These are phyloP conservation scores for Rubia tinctorum DNA, from an alignment of 305 asterid genomes.

Conservation along the genomic window DNA sequence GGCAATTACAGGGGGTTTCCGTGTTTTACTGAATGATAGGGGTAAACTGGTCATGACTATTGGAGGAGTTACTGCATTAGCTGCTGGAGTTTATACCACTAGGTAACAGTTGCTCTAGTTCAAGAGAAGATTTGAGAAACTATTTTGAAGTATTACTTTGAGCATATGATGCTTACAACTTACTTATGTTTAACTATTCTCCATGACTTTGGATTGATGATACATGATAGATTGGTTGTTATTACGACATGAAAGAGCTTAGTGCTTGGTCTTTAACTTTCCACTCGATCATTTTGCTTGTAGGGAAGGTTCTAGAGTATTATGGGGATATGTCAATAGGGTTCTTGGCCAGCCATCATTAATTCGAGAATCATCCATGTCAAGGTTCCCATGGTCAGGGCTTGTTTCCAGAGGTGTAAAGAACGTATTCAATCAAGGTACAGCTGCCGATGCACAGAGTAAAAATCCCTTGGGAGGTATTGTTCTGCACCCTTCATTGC, in stretches of 20 bases:
- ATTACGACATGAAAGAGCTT: not conserved
- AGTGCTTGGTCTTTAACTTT: slow-evolving; percentile 1
- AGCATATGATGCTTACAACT: not conserved
- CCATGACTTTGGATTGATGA: not conserved
- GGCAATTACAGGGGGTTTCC: slow-evolving; percentile 51
- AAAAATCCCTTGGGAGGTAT: slow-evolving; percentile 63
- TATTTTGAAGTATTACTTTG: not conserved
- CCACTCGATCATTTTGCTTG: slow-evolving; percentile 17
- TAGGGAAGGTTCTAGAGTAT: slow-evolving; percentile 99
- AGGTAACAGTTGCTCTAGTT: slow-evolving; percentile 37
- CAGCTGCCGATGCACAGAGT: slow-evolving; percentile 47
- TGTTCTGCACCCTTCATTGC: slow-evolving; percentile 85
- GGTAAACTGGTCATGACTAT: slow-evolving; percentile 80
- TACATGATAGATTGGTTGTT: too few species aligned
- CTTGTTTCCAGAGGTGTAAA: slow-evolving; percentile 54
- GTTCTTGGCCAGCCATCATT: slow-evolving; percentile 98
- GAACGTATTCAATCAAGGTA: slow-evolving; percentile 43
- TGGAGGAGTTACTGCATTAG: slow-evolving; percentile 98
- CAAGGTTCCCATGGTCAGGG: slow-evolving; percentile 90
- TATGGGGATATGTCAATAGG: slow-evolving; percentile 93
- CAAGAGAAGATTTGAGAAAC: not conserved
- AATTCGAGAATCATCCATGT: slow-evolving; percentile 97
- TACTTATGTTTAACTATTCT: not conserved
- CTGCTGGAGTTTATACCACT: slow-evolving; percentile 97
- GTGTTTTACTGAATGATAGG: slow-evolving; percentile 77